phyloP scores from a whole-genome alignment of 148 eudicot genomes.

The Heliosperma pusillum region DNA sequence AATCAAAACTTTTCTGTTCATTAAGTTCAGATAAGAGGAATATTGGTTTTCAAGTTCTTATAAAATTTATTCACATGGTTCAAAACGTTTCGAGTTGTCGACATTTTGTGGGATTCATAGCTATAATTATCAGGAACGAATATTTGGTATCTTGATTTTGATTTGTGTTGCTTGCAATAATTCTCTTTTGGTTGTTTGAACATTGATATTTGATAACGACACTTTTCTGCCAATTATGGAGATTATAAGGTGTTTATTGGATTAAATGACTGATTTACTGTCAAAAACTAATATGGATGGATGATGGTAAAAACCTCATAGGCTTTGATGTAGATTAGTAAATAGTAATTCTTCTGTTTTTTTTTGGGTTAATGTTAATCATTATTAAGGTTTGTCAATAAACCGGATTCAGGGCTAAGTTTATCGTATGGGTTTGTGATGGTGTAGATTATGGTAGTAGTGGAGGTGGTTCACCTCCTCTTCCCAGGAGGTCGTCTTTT shows the following conservation, averaged over 20 bases:
- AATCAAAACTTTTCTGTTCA: not conserved
- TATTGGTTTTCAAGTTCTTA: not conserved
- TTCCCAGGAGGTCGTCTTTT: conserved; percentile 36
- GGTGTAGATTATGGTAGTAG: conserved; percentile 40
- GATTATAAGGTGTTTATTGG: not conserved
- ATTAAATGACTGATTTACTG: conserved; percentile 7
- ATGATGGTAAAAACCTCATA: not conserved
- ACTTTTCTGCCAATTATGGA: conserved; percentile 8
- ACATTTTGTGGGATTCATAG: not conserved
- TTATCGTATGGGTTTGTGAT: not conserved
- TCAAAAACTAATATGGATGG: conserved; percentile 2
- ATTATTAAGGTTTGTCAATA: not conserved
- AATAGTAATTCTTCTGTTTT: too few species aligned
- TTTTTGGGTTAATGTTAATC: too few species aligned
- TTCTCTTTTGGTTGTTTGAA: conserved; percentile 6
- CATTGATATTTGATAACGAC: not conserved
- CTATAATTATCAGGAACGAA: not conserved
- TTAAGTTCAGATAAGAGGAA: not conserved
- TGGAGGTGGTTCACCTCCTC: conserved; percentile 37
- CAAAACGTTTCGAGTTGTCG: not conserved
- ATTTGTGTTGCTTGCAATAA: not conserved
- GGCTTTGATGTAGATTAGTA: not conserved
- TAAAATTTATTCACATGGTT: not conserved
- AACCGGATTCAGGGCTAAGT: conserved; percentile 7
- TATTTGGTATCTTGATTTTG: not conserved